Evolutionary conservation across 2,329 filamentous ascomycete species (phyloP), one percentile per base, ranked within the genome.

Genomic region (Nothopassalora personata): DNA sequence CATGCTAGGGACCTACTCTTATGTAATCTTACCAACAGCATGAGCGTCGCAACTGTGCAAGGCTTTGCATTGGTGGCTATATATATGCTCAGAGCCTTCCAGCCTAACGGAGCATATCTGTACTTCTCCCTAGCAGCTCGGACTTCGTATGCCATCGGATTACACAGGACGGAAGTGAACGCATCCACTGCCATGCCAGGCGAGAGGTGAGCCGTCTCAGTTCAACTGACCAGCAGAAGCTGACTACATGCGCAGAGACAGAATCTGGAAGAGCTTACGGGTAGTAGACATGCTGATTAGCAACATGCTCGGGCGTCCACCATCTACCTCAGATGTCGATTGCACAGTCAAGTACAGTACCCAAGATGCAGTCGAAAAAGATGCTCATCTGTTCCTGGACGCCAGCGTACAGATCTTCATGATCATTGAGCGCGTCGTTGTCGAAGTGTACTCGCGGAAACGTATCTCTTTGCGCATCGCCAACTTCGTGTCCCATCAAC

Each of bases 231-330:
- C 23, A 8, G 45, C 36, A 15, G 18, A 15, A 19, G 39, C 56
- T 58, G 18, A 58, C 28, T 18, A 8, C 8, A 23, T 8, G 34
- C 33, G 56, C 28, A 62, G 80, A 57, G 78, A 81, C 61, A 74
- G 79, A 3, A 77, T 81, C 19, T 82, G 80, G 80, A 81, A 79
- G 65, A 81, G 79, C 62, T 69, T 82, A 5, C 75, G 80, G 1
- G 77, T 81, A 54, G 74, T 81, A 53, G 80, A 82, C 58, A 70
- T 81, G 54, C 79, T 80, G 39, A 77, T 82, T 60, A 81, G 79
- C 62, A 79, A 76, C 27, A 75, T 78, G 1, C 67, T 82, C 8
- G 80, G 80, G 6, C 74, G 80, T n/a, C 80, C 80, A 10, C 79
- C 80, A 5, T 79, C 79, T 3, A 81, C 79, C 1, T 80, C 79